Base-by-base conservation (phyloP, 2,329 filamentous ascomycete genomes). In the Lojkania enalia region DNA sequence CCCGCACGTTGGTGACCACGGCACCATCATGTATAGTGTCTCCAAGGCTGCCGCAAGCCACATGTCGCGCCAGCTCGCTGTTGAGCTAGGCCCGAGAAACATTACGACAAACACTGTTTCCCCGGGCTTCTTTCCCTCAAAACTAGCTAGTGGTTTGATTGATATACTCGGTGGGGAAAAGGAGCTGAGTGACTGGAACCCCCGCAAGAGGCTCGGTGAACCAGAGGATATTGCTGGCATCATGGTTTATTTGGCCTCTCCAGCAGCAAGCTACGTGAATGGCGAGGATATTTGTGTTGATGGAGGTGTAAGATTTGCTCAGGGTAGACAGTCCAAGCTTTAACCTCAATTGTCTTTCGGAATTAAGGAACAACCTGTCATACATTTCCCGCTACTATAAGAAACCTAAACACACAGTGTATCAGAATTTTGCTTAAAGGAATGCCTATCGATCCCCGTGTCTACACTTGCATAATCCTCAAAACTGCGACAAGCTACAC, bases 1-100 rank as follows among this genome's bases (percentile, higher is more conserved):
- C 3, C 58, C 64, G 0, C 64, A 69, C 39, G 57, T 68, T 2
- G 69, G 69, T 15, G 63, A 70, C 9, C 57, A 69, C 30, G 68
- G 67, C 15, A 70, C 68, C 2, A 68, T 70, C 38, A 68, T 69
- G 60, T 72, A 72, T 54, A 66, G 64, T 16, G 61, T 65, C 31
- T 71, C 69, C 5, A 72, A 72, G 45, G 70, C 70, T 2, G 70
- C 70, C 5, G 69, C 62, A 14, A 64, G 69, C 39, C 70, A 72
- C 30, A 49, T 72, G 12, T 58, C 62, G 5, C 52, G 69, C n/a
- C 66, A 72, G 19, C 56, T 72, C 5, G 70, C 70, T 4, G 54
- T 72, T 15, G 69, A 72, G 37, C 60, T 71, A 1, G 69, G 66
- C 9, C 70, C 69, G 3, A 56, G 64, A 12, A 68, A 71, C 42